phyloP scores from a whole-genome alignment of 768 basidiomycete species.

The Termitomyces sp. region DNA sequence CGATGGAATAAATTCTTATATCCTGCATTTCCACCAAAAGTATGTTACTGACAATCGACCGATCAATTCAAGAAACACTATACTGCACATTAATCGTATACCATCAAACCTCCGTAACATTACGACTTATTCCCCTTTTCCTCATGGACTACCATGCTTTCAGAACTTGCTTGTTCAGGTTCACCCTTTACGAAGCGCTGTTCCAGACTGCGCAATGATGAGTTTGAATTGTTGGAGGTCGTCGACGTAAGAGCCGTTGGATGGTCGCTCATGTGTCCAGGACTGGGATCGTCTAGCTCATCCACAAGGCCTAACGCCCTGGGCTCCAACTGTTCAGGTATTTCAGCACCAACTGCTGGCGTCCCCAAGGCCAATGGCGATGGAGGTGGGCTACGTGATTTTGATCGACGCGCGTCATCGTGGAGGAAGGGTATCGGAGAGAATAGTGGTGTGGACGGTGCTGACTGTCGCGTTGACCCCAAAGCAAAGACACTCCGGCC shows the following conservation, averaged over 20 bases:
- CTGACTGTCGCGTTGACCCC: conserved; percentile 44
- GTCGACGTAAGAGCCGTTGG: conserved; percentile 65
- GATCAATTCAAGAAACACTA: neutral
- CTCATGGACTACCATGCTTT: conserved; percentile 48
- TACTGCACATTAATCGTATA: conserved; percentile 5
- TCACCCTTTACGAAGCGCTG: conserved; percentile 48
- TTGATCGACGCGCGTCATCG: conserved; percentile 74
- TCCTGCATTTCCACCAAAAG: conserved; percentile 4
- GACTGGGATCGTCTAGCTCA: conserved; percentile 79
- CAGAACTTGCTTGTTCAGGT: conserved; percentile 25
- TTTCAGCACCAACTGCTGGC: conserved; percentile 25
- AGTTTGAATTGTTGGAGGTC: conserved; percentile 31
- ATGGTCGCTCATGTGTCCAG: conserved; percentile 80
- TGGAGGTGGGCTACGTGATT: conserved; percentile 74
- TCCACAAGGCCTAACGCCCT: conserved; percentile 76
- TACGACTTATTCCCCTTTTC: conserved; percentile 43
- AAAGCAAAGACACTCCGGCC: conserved; percentile 38
- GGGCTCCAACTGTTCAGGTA: conserved; percentile 32
- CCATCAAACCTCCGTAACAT: conserved; percentile 9
- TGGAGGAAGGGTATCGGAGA: conserved; percentile 87
- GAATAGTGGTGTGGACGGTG: conserved; percentile 77
- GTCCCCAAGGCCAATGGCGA: conserved; percentile 58
- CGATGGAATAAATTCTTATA: conserved; percentile 27
- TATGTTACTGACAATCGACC: conserved; percentile 5
- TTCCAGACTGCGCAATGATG: neutral